Base-by-base conservation (phyloP, 2,329 filamentous ascomycete species). In the Aureobasidium sp. region DNA sequence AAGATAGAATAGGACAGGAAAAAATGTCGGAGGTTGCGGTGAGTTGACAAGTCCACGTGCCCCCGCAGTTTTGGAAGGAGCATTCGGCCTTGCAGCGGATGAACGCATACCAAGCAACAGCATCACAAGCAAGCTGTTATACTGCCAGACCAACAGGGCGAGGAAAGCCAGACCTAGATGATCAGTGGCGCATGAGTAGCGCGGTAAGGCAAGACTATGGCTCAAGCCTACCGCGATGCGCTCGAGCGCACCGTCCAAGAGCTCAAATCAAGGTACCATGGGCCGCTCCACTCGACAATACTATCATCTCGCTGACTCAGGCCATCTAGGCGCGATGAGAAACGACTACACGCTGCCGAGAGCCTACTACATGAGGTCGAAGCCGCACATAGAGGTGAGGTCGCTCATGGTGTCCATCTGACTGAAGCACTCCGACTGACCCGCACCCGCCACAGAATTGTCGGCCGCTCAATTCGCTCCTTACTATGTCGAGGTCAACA, bases 401-500 rank as follows among this genome's bases (percentile, higher is more conserved):
- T 14, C 31, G 47, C 17, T 25, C 45, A n/a, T 42, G 7, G 34
- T 34, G 14, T 25, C 5, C 39, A 22, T 22, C 42, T 42, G 5
- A 39, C 9, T n/a, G 25, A 20, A 42, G 34, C 20, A 17, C 51
- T 29, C 47, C 20, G 15, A 25, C 59, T 52, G 31, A 53, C 59
- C n/a, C 20, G 5, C 7, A 20, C 7, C 47, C 37, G 25, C 59
- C 39, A 36, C 59, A 61, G 60, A 62, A 62, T 42, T 62, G 37
- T 51, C 51, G 42, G 31, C 48, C 29, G 41, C 48, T 6, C 39
- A 55, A 34, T 62, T 62, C 31, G 34, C 48, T 15, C 39, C 48
- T 15, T 62, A 62, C 60, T 62, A 62, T 9, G 60, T 62, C 49
- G 49, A 62, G 14, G 60, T 89, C 65, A 87, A 84, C 70, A 77